These are phyloP conservation scores for Fusarium denticulatum DNA, from an alignment of 2,329 filamentous ascomycete genomes.

Conservation along the genomic window DNA sequence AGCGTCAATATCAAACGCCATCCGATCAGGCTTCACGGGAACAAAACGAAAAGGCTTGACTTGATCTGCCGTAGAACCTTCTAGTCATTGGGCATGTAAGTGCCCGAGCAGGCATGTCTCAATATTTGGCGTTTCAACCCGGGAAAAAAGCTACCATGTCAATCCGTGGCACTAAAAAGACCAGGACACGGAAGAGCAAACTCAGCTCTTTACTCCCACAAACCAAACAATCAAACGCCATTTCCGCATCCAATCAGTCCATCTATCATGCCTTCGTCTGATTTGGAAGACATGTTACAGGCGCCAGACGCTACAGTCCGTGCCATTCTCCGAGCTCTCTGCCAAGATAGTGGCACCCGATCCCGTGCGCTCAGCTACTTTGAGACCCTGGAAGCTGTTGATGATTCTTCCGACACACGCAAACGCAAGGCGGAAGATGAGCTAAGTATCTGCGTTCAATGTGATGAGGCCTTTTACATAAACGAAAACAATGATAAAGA, in stretches of 20 bases:
- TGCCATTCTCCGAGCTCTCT: conserved; percentile 24
- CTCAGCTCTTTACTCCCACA: not conserved
- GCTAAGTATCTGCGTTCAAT: conserved; percentile 17
- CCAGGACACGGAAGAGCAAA: not conserved
- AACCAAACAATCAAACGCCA: not conserved
- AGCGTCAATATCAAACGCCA: not conserved
- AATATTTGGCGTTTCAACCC: conserved; percentile 11
- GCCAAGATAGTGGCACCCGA: not conserved
- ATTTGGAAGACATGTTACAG: not conserved
- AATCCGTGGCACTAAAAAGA: not conserved
- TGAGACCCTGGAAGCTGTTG: not conserved
- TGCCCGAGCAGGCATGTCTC: not conserved
- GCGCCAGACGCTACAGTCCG: conserved; percentile 20
- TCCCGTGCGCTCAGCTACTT: not conserved
- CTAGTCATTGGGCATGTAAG: not conserved
- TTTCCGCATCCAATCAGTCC: not conserved
- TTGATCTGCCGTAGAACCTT: not conserved
- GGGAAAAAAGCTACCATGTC: not conserved
- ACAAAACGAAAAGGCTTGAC: not conserved
- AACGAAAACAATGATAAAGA: not conserved
- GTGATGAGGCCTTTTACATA: not conserved
- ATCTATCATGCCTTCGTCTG: not conserved
- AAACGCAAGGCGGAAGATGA: conserved; percentile 29
- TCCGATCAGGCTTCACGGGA: not conserved
- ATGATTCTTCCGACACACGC: not conserved